Percentiles rank a stretch among this genome's conserved stretches.
Conservation (phyloP, 768 basidiomycete species). For the Calocybe gangraenosa region DNA sequence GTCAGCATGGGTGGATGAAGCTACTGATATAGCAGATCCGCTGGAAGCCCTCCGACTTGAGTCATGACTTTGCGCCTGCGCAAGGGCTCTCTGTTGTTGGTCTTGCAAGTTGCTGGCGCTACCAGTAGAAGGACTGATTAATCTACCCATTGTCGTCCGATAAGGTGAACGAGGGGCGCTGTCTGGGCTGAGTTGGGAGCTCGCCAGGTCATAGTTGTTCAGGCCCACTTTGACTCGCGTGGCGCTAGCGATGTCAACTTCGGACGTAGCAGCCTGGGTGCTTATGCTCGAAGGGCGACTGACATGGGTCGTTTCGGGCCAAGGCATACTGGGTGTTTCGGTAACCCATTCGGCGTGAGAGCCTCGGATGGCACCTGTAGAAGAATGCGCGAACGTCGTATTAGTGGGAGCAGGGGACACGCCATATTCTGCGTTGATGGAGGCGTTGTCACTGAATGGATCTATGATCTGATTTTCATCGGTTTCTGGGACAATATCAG, state of each 20-base stretch:
- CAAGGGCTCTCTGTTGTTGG: constrained; percentile 64
- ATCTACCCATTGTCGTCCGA: constrained; percentile 59
- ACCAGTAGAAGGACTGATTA: constrained; percentile 45
- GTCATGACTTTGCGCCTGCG: constrained; percentile 55
- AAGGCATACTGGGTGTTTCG: constrained; percentile 36
- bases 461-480: constrained; percentile 52
- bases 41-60: constrained; percentile 52
- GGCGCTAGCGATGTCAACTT: constrained; percentile 58
- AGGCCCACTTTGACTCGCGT: constrained; percentile 66
- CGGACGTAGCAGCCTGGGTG: constrained; percentile 52
- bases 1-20: constrained; percentile 66
- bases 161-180: constrained; percentile 42
- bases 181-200: constrained; percentile 23
- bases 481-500: constrained; percentile 53
- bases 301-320: constrained; percentile 31
- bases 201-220: constrained; percentile 18
- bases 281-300: constrained; percentile 60
- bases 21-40: constrained; percentile 61
- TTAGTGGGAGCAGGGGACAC: constrained; percentile 37
- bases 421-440: constrained; percentile 30
- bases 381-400: constrained; percentile 34
- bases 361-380: constrained; percentile 22
- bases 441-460: constrained; percentile 63
- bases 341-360: constrained; percentile 33
- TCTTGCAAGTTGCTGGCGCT: constrained; percentile 44